These are phyloP conservation scores for Drechslerella coelobrocha DNA, from an alignment of 2,329 filamentous ascomycete species.

Conservation along the genomic window DNA sequence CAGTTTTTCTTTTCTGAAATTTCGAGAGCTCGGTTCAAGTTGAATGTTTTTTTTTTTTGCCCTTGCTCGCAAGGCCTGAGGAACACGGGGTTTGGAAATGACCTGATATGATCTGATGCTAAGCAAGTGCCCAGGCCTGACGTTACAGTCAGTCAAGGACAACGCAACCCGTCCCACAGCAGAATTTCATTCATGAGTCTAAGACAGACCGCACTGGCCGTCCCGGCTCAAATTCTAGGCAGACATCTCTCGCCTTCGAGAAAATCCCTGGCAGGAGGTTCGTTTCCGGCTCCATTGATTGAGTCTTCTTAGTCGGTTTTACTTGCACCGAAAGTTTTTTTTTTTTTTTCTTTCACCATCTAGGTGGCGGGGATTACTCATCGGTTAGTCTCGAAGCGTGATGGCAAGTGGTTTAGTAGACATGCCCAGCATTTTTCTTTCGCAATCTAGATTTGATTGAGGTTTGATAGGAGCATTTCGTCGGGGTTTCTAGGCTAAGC, in stretches of 20 bases:
- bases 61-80: no score
- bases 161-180: constrained; percentile 11
- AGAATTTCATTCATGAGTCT: constrained; percentile 23
- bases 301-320: constrained; percentile 3
- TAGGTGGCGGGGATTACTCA: constrained; percentile 37
- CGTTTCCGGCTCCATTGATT: constrained; percentile 24
- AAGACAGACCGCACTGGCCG: constrained; percentile 37
- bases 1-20: no score
- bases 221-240: constrained; percentile 51
- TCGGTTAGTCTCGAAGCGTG: constrained; percentile 18
- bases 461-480: constrained; percentile 16
- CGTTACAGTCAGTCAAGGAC: constrained; percentile 25
- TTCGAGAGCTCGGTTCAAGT: no score
- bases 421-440: constrained; percentile 18
- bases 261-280: constrained; percentile 11
- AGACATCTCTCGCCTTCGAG: constrained; percentile 29
- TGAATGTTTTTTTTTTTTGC: no score
- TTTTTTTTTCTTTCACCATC: constrained; percentile 12
- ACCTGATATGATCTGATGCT: no score
- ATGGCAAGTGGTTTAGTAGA: constrained; percentile 20
- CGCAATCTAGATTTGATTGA: constrained; percentile 11
- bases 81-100: no score
- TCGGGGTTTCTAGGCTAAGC: constrained; percentile 1
- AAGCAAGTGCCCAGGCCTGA: constrained; percentile 19
- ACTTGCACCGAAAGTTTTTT: not conserved